These are phyloP conservation scores for Ailanthus altissimus DNA, from an alignment of 345 rosid species.

Conservation along the genomic window DNA sequence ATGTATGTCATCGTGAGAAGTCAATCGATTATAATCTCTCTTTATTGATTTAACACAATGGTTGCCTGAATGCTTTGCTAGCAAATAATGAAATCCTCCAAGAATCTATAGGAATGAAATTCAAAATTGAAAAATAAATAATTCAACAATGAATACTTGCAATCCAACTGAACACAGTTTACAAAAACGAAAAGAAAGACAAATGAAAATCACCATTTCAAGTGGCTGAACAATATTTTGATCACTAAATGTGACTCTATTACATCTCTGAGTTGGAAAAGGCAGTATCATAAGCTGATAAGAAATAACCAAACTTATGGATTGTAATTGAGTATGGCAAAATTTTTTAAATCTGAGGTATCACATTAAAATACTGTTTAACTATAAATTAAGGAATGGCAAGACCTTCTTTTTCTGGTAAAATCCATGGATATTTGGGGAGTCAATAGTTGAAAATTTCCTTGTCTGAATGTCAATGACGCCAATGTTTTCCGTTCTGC, in stretches of 20 bases:
- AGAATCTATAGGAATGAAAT: conserved; percentile 23
- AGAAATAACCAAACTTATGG: no score
- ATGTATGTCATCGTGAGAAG: conserved; percentile 29
- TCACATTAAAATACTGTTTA: no score
- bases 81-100: conserved; percentile 15
- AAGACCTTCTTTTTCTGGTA: no score
- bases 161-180: not conserved
- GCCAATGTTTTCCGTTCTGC: no score
- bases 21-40: conserved; percentile 31
- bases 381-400: no score
- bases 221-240: not conserved
- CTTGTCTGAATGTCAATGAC: no score
- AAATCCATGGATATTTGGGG: no score
- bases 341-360: no score
- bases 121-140: no score
- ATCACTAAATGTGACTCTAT: conserved; percentile 18
- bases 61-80: not conserved
- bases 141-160: not conserved
- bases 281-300: conserved; percentile 16
- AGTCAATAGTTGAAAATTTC: no score
- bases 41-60: conserved; percentile 23
- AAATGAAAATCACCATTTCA: conserved; percentile 21
- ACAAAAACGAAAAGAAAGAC: no score
- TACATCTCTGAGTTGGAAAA: conserved; percentile 18
- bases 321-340: no score